These are phyloP conservation scores for Skeletonema menzelii DNA, from an alignment of 108 stramenopile genomes.

Conservation along the genomic window DNA sequence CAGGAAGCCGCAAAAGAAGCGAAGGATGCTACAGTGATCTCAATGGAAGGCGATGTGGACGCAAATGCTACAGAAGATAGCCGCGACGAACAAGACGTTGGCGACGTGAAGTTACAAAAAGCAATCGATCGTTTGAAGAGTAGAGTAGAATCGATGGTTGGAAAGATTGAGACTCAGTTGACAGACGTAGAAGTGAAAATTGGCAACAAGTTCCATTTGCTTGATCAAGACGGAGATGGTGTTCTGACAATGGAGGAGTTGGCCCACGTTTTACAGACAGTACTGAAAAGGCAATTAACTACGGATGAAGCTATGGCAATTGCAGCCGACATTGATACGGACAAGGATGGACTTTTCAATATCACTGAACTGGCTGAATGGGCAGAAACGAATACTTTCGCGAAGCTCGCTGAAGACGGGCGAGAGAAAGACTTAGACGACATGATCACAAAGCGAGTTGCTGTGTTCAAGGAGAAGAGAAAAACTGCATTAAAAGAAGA, in stretches of 20 bases:
- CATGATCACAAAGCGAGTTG: conserved; percentile 54
- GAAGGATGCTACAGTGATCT: conserved; percentile 49
- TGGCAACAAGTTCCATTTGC: conserved; percentile 94
- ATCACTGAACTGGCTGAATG: conserved; percentile 78
- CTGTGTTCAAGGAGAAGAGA: conserved; percentile 46
- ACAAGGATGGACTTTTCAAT: conserved; percentile 49
- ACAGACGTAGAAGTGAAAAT: conserved; percentile 87
- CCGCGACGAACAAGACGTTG: conserved; percentile 13
- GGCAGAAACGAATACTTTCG: conserved; percentile 81
- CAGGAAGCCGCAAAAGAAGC: conserved; percentile 50
- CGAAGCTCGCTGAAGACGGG: conserved; percentile 84
- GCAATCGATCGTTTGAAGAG: conserved; percentile 73
- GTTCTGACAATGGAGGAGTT: conserved; percentile 86
- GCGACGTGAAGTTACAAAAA: conserved; percentile 51
- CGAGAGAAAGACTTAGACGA: conserved; percentile 82
- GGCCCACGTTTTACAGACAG: conserved; percentile 70
- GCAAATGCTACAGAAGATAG: conserved; percentile 28
- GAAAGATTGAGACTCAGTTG: conserved; percentile 90
- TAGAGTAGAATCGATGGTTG: conserved; percentile 90
- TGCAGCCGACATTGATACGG: conserved; percentile 62
- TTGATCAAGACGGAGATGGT: conserved; percentile 97
- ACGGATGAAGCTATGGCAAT: conserved; percentile 84
- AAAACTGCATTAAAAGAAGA: conserved; percentile 33
- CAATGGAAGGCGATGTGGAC: conserved; percentile 38
- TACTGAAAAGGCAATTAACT: conserved; percentile 77